Percentiles rank a stretch among this genome's conserved stretches.
Evolutionary conservation across 2,329 filamentous ascomycete species (phyloP).

Genomic region (Botrytis paeoniae): DNA sequence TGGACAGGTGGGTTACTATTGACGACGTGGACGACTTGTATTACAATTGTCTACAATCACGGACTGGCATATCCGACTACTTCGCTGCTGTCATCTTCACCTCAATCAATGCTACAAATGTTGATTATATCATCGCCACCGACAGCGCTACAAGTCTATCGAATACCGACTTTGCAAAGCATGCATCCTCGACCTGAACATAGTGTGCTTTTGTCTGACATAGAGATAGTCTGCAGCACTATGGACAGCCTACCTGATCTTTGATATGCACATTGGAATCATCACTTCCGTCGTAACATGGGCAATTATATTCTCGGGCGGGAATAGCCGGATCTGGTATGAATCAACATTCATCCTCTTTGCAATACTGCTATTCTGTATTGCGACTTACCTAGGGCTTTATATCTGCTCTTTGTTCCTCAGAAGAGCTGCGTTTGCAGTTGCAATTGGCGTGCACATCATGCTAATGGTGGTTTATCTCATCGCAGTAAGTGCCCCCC

Average conservation of each 20-base stretch:
- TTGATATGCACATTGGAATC: conserved; percentile 33
- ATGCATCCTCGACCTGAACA: background rate
- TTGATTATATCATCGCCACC: background rate
- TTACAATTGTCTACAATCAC: background rate
- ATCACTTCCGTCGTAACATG: background rate
- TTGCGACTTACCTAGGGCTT: background rate
- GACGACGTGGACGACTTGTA: background rate
- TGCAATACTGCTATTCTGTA: background rate
- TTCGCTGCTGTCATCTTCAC: background rate
- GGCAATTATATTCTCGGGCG: background rate
- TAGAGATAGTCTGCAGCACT: conserved; percentile 26
- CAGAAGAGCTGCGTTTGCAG: background rate
- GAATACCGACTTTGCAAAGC: background rate
- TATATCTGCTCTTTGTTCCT: background rate
- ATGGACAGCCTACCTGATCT: conserved; percentile 32
- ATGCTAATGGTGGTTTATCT: conserved; percentile 48
- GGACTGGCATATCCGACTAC: background rate
- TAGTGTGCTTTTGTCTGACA: background rate
- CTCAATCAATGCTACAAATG: background rate
- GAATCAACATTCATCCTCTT: background rate
- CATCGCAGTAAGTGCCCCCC: conserved; percentile 52
- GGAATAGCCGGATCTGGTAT: background rate
- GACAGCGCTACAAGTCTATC: background rate
- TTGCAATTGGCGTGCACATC: conserved; percentile 32
- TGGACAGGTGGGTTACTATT: background rate